Percentiles rank a stretch among this genome's conserved stretches.
Evolutionary conservation across 805 yeast species (phyloP).

Genomic region (Kuraishia cidri): DNA sequence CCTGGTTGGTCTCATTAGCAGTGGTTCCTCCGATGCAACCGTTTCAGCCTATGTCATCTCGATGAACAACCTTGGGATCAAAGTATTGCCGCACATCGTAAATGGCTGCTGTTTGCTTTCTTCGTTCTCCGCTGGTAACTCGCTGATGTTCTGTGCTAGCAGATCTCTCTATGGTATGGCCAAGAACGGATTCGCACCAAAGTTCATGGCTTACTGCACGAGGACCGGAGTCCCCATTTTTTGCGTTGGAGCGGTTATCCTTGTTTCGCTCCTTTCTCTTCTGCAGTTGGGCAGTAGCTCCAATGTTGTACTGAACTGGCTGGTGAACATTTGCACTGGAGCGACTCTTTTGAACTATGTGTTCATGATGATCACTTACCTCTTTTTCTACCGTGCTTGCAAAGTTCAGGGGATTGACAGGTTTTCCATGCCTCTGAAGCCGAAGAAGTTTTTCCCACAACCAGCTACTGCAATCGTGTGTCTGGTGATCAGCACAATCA

Average conservation of each 20-base stretch:
- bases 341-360: constrained; percentile 59
- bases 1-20: constrained; percentile 20
- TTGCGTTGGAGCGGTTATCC: constrained; percentile 29
- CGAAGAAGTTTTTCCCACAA: constrained; percentile 34
- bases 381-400: constrained; percentile 55
- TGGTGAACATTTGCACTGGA: constrained; percentile 62
- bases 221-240: constrained; percentile 37
- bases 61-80: constrained; percentile 32
- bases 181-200: constrained; percentile 35
- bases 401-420: constrained; percentile 42
- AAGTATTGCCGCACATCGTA: constrained; percentile 33
- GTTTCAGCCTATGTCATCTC: constrained; percentile 41
- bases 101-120: constrained; percentile 32
- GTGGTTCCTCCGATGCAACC: constrained; percentile 34
- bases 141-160: constrained; percentile 36
- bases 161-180: constrained; percentile 38
- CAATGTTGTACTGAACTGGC: constrained; percentile 61
- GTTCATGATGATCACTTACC: constrained; percentile 46
- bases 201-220: constrained; percentile 27
- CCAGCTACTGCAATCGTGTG: constrained; percentile 47
- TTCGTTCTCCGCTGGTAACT: constrained; percentile 39
- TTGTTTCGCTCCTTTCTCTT: constrained; percentile 35
- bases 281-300: constrained; percentile 47
- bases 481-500: constrained; percentile 14
- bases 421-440: constrained; percentile 34